phyloP scores from a whole-genome alignment of 345 rosid genomes.

The Moricandia moricandioides region DNA sequence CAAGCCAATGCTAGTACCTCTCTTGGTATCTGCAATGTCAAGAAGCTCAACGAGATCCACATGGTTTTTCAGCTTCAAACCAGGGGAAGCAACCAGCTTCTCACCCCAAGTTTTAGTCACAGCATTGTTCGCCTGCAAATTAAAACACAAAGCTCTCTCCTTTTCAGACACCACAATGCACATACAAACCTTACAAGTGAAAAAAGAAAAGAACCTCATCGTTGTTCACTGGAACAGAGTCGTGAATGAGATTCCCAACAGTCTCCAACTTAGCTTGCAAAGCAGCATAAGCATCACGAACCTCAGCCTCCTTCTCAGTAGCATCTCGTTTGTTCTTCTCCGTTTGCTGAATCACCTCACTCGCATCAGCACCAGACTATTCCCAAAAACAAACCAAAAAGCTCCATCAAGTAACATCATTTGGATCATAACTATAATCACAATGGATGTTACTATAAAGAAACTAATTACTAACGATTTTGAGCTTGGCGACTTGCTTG shows the following conservation, averaged over 20 bases:
- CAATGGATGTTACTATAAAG: not conserved
- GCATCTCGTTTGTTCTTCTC: constrained; percentile 53
- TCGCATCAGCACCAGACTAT: constrained; percentile 18
- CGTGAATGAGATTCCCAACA: constrained; percentile 86
- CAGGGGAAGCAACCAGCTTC: constrained; percentile 46
- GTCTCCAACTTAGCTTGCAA: constrained; percentile 57
- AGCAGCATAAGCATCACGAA: constrained; percentile 51
- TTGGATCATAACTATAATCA: not conserved
- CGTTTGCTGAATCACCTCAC: constrained; percentile 50
- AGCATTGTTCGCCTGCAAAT: constrained; percentile 63
- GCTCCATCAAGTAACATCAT: not conserved
- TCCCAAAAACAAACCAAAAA: not conserved
- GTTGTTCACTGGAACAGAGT: constrained; percentile 68
- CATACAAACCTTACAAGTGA: not conserved
- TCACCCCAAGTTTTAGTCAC: constrained; percentile 63
- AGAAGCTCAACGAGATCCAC: constrained; percentile 92
- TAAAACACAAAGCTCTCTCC: not conserved
- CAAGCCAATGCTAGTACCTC: constrained; percentile 29
- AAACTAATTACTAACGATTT: constrained; percentile 64
- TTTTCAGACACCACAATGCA: not conserved
- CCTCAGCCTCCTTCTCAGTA: constrained; percentile 63
- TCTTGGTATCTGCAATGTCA: constrained; percentile 72
- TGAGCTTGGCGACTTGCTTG: constrained; percentile 68
- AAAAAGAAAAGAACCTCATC: constrained; percentile 57
- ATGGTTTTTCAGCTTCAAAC: constrained; percentile 62